A percentile compares a stretch with the other conserved stretches of the same genome.
Conservation (phyloP, 768 basidiomycete species). For the Collybiopsis confluens region DNA sequence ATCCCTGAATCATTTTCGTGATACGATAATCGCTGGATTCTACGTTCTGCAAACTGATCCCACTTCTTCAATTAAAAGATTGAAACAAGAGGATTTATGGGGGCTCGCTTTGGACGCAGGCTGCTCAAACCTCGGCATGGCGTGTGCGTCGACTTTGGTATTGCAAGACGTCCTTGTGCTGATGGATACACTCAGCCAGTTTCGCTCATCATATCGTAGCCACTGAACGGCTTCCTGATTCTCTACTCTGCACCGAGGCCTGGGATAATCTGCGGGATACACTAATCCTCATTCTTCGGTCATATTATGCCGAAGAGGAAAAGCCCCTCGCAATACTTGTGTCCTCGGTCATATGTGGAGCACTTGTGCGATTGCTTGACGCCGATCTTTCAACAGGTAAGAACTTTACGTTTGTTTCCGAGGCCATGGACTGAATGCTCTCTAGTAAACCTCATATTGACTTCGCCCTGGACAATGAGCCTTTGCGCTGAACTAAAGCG, state of each 20-base stretch:
- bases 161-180: background rate
- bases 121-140: conserved; percentile 30
- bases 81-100: conserved; percentile 35
- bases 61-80: conserved; percentile 11
- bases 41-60: conserved; percentile 21
- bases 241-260: conserved; percentile 42
- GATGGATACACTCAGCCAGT: conserved; percentile 32
- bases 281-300: conserved; percentile 43
- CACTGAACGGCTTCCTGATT: conserved; percentile 20
- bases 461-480: conserved; percentile 49
- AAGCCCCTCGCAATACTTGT: conserved; percentile 48
- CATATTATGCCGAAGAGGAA: conserved; percentile 39
- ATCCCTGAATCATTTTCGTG: conserved; percentile 21
- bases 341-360: conserved; percentile 46
- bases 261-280: conserved; percentile 52
- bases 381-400: background rate
- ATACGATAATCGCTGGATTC: conserved; percentile 31
- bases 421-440: background rate
- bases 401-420: background rate
- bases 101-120: conserved; percentile 22
- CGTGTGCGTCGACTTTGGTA: conserved; percentile 30
- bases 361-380: conserved; percentile 26
- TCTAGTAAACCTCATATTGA: conserved; percentile 23
- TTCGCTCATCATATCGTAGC: conserved; percentile 41
- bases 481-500: conserved; percentile 35